phyloP scores from a whole-genome alignment of 371 early-diverging fungal genomes.

The Saksenaea vasiformis region DNA sequence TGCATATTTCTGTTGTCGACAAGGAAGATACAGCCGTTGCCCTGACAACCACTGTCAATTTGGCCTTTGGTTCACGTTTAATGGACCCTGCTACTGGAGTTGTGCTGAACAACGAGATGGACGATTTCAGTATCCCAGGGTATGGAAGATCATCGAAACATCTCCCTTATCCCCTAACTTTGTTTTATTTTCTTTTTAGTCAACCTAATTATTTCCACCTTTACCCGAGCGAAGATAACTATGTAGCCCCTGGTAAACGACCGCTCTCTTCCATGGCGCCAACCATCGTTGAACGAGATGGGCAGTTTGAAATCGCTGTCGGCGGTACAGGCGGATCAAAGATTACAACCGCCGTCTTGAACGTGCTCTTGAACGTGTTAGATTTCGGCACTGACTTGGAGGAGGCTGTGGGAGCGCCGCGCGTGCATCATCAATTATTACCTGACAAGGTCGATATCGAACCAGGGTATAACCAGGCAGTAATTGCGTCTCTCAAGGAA shows the following conservation, averaged over 20 bases:
- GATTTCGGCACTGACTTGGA: constrained; percentile 69
- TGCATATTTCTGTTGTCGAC: constrained; percentile 94
- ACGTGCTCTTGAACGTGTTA: constrained; percentile 76
- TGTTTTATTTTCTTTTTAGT: constrained; percentile 14
- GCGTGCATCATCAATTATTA: constrained; percentile 94
- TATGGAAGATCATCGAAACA: constrained; percentile 11
- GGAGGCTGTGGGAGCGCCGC: constrained; percentile 76
- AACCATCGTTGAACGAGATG: constrained; percentile 77
- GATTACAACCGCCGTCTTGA: constrained; percentile 87
- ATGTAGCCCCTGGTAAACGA: constrained; percentile 84
- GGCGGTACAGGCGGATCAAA: constrained; percentile 97
- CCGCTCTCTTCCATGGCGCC: constrained; percentile 94
- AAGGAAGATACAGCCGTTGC: constrained; percentile 84
- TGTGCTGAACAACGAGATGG: constrained; percentile 98
- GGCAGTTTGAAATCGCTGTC: constrained; percentile 70
- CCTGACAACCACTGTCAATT: constrained; percentile 94
- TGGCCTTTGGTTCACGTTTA: constrained; percentile 92
- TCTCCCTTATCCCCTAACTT: background rate
- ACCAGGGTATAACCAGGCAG: constrained; percentile 14
- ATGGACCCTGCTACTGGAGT: constrained; percentile 96
- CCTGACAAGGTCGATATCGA: constrained; percentile 67
- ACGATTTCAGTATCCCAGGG: constrained; percentile 96
- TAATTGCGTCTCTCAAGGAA: constrained; percentile 13
- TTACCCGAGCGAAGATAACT: constrained; percentile 84
- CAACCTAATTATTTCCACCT: constrained; percentile 84